Percentiles rank a stretch among this genome's conserved stretches.
Evolutionary conservation across 2,329 filamentous ascomycete genomes (phyloP).

Genomic region (Aspergillus sp.): DNA sequence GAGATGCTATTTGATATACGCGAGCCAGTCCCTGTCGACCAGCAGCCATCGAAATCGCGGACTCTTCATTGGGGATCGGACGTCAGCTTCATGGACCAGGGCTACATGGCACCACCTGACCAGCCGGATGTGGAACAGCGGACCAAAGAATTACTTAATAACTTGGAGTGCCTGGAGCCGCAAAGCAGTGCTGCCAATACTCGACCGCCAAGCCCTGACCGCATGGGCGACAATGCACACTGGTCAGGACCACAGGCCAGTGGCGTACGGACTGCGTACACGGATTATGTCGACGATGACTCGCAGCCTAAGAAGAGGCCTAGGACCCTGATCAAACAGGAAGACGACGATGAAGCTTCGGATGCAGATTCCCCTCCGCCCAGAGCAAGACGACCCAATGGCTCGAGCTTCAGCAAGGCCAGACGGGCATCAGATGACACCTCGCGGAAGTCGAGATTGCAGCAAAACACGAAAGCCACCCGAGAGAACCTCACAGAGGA

Average conservation of each 20-base stretch:
- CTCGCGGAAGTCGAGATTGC: conserved; percentile 26
- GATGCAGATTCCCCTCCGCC: conserved; percentile 24
- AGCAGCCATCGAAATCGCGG: conserved; percentile 31
- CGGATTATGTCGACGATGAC: conserved; percentile 13
- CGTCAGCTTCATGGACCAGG: conserved; percentile 51
- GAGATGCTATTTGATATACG: conserved; percentile 31
- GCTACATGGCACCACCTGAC: conserved; percentile 49
- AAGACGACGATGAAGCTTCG: conserved; percentile 26
- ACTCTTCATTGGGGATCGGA: conserved; percentile 60
- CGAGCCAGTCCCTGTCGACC: conserved; percentile 24
- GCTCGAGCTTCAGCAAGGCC: conserved; percentile 25
- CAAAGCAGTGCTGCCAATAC: conserved; percentile 52
- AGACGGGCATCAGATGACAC: conserved; percentile 26
- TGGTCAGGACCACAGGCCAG: conserved; percentile 9
- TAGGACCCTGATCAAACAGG: conserved; percentile 28
- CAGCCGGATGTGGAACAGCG: conserved; percentile 52
- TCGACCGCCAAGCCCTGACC: conserved; percentile 47
- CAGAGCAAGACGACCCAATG: conserved; percentile 43
- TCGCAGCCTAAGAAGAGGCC: conserved; percentile 24
- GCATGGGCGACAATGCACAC: conserved; percentile 10
- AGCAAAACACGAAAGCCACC: conserved; percentile 20
- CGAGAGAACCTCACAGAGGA: conserved; percentile 62
- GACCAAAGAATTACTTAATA: conserved; percentile 46
- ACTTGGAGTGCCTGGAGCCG: conserved; percentile 49
- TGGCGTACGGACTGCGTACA: conserved; percentile 8